Percentiles rank a stretch among this genome's conserved stretches.
These are phyloP conservation scores for Infundibulicybe gibba DNA, from an alignment of 768 basidiomycete species.

Conservation along the genomic window DNA sequence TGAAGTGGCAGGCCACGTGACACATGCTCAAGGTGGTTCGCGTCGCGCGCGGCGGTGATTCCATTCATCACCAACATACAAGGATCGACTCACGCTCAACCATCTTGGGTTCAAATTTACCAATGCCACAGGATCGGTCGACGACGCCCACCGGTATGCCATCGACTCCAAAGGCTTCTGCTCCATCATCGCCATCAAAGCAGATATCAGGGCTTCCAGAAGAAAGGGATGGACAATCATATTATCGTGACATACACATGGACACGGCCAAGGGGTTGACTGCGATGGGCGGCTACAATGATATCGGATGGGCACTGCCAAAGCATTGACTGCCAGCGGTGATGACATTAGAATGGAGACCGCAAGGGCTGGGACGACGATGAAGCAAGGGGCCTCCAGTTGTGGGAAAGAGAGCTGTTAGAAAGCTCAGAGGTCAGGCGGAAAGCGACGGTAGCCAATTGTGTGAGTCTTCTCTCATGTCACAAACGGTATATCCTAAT, in stretches of 20 bases:
- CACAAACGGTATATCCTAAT: background rate
- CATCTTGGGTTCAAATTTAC: background rate
- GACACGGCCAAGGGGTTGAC: conserved; percentile 68
- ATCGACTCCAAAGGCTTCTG: background rate
- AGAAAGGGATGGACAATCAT: conserved; percentile 14
- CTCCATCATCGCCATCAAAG: conserved; percentile 20
- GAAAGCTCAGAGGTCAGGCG: conserved; percentile 86
- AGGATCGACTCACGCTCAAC: too few relatives aligned
- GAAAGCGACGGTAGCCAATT: conserved; percentile 98
- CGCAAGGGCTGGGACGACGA: conserved; percentile 47
- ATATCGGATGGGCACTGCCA: conserved; percentile 80
- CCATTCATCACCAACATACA: too few relatives aligned
- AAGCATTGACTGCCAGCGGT: conserved; percentile 39
- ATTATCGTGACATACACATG: conserved; percentile 68
- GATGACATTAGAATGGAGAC: conserved; percentile 72
- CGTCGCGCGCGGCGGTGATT: too few relatives aligned
- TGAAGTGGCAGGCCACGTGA: too few relatives aligned
- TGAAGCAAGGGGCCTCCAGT: conserved; percentile 57
- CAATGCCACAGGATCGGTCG: background rate
- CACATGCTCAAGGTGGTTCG: too few relatives aligned
- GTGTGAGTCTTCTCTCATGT: conserved; percentile 51
- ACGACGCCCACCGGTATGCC: conserved; percentile 3
- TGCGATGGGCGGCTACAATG: conserved; percentile 19
- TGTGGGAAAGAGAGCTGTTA: conserved; percentile 85
- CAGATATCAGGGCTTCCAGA: conserved; percentile 24